phyloP scores from a whole-genome alignment of 805 yeast species.

The Hyphopichia homilentoma region DNA sequence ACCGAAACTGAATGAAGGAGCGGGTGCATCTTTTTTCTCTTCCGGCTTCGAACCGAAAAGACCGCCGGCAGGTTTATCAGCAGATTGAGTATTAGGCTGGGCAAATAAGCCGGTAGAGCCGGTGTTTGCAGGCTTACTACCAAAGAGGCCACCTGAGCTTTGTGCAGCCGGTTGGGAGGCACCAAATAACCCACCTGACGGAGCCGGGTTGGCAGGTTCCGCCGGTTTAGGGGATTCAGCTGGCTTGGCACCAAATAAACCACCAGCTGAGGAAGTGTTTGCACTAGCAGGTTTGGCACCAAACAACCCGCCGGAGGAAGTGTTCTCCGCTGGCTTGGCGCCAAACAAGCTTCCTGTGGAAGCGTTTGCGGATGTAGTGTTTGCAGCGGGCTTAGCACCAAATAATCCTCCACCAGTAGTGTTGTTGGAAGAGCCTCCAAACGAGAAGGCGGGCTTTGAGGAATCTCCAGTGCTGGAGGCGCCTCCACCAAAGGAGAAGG shows the following conservation, averaged over 20 bases:
- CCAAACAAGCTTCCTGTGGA: constrained; percentile 9
- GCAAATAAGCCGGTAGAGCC: neutral
- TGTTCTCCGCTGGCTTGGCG: constrained; percentile 4
- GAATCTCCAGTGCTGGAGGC: constrained; percentile 4
- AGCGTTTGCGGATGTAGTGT: constrained; percentile 1
- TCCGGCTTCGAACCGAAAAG: constrained; percentile 11
- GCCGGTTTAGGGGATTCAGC: constrained; percentile 1
- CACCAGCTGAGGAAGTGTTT: constrained; percentile 6
- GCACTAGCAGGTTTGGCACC: constrained; percentile 5
- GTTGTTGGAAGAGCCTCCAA: constrained; percentile 5
- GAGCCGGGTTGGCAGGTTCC: neutral
- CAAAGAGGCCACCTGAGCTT: constrained; percentile 4
- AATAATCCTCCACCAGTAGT: constrained; percentile 3
- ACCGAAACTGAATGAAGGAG: constrained; percentile 6
- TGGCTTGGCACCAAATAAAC: constrained; percentile 5
- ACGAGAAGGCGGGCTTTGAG: constrained; percentile 3
- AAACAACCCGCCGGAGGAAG: constrained; percentile 4
- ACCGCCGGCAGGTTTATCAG: constrained; percentile 10
- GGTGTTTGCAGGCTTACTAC: constrained; percentile 2
- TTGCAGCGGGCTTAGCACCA: constrained; percentile 6
- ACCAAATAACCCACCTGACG: constrained; percentile 12
- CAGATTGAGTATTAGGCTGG: neutral
- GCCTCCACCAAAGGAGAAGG: constrained; percentile 6
- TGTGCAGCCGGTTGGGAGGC: constrained; percentile 3
- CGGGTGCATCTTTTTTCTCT: constrained; percentile 5